Evolutionary conservation across 2,329 filamentous ascomycete genomes (phyloP).

Genomic region (Colletotrichum sublineola): DNA sequence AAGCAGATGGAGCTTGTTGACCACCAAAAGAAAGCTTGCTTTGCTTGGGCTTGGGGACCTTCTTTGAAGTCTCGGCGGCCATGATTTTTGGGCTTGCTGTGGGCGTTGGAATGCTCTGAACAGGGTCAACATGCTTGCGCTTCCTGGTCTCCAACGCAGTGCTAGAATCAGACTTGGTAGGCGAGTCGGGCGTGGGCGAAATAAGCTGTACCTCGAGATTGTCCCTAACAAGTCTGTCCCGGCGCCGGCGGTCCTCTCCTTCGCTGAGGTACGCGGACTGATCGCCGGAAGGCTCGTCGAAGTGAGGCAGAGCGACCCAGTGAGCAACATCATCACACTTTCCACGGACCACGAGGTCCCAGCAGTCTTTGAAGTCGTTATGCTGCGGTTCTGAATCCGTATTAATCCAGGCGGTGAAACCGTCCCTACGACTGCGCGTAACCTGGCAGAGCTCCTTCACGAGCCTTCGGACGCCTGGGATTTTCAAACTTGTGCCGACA

Average conservation of each 20-base stretch:
- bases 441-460: slow-evolving; percentile 91
- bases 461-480: slow-evolving; percentile 90
- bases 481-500: slow-evolving; percentile 94
- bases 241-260: slow-evolving; percentile 56
- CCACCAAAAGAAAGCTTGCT: slow-evolving; percentile 61
- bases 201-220: slow-evolving; percentile 59
- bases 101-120: slow-evolving; percentile 69
- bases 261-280: slow-evolving; percentile 62
- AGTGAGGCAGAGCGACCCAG: slow-evolving; percentile 73
- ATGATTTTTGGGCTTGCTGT: slow-evolving; percentile 67
- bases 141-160: slow-evolving; percentile 54
- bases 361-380: slow-evolving; percentile 89
- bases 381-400: slow-evolving; percentile 85
- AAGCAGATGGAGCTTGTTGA: slow-evolving; percentile 39
- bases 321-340: slow-evolving; percentile 90
- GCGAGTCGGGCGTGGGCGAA: slow-evolving; percentile 43
- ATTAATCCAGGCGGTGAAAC: slow-evolving; percentile 95
- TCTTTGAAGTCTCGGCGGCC: slow-evolving; percentile 57
- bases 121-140: slow-evolving; percentile 57
- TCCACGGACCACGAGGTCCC: slow-evolving; percentile 90
- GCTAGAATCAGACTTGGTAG: slow-evolving; percentile 45
- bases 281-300: slow-evolving; percentile 68
- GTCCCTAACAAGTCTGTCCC: slow-evolving; percentile 53
- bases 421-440: slow-evolving; percentile 84
- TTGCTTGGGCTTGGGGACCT: slow-evolving; percentile 62